Conservation (phyloP, 768 basidiomycete species). For the Pisolithus microcarpus region DNA sequence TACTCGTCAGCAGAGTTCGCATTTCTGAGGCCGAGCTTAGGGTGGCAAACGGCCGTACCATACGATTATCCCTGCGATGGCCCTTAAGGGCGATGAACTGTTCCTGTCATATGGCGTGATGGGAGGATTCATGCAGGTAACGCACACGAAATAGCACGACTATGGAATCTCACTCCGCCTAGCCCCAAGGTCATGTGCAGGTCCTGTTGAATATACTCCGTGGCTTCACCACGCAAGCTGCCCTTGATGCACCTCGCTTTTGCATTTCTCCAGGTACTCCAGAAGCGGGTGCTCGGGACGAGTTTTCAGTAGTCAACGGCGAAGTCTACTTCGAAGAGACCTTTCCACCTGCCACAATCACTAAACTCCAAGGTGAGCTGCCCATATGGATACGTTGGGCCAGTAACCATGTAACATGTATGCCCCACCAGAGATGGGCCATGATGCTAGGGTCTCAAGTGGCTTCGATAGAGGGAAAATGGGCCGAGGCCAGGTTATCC, state of each 20-base stretch:
- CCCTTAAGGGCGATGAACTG: slow-evolving; percentile 67
- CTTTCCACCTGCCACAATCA: slow-evolving; percentile 54
- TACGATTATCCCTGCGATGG: slow-evolving; percentile 91
- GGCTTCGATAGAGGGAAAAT: slow-evolving; percentile 61
- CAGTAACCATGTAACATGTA: not conserved
- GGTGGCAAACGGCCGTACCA: slow-evolving; percentile 86
- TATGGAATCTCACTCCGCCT: not conserved
- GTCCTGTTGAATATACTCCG: slow-evolving; percentile 86
- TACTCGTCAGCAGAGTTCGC: not conserved
- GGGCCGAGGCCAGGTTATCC: slow-evolving; percentile 88
- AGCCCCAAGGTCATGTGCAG: slow-evolving; percentile 97
- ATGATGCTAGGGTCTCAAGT: slow-evolving; percentile 58
- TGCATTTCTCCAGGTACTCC: slow-evolving; percentile 87
- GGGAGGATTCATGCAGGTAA: slow-evolving; percentile 85
- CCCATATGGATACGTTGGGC: not conserved
- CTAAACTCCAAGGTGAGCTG: slow-evolving; percentile 56
- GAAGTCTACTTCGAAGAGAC: slow-evolving; percentile 89
- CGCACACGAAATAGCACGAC: not conserved
- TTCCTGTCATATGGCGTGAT: slow-evolving; percentile 89
- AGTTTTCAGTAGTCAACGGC: slow-evolving; percentile 61
- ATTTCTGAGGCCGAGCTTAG: slow-evolving; percentile 26
- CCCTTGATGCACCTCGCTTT: slow-evolving; percentile 91
- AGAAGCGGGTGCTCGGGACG: slow-evolving; percentile 41
- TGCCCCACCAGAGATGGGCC: slow-evolving; percentile 68
- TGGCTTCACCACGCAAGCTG: slow-evolving; percentile 81